Conservation (phyloP, 2,329 filamentous ascomycete species). For the Mycogone perniciosa region DNA sequence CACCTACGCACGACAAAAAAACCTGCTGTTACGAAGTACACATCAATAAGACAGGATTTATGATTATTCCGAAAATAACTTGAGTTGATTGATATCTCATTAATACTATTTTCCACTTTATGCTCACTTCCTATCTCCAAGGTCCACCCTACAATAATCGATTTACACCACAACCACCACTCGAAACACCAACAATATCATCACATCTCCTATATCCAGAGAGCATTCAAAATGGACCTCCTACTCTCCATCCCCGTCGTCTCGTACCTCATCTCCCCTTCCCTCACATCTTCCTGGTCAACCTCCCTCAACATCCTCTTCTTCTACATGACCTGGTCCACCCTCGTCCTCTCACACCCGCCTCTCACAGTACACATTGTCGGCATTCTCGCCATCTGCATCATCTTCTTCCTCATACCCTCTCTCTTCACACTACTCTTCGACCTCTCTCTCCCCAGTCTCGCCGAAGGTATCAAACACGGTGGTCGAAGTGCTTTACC, state of each 20-base stretch:
- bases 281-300: slow-evolving; percentile 56
- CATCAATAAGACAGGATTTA: slow-evolving; percentile 4
- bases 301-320: slow-evolving; percentile 81
- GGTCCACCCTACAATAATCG: no score
- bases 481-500: slow-evolving; percentile 49
- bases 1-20: not conserved
- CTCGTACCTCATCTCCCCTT: slow-evolving; percentile 58
- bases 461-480: slow-evolving; percentile 63
- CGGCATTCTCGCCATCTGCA: slow-evolving; percentile 60
- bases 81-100: not conserved
- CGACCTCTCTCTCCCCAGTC: slow-evolving; percentile 62
- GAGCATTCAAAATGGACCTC: slow-evolving; percentile 47
- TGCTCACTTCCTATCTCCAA: not conserved
- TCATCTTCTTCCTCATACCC: slow-evolving; percentile 66
- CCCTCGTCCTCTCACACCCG: slow-evolving; percentile 70
- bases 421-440: slow-evolving; percentile 67
- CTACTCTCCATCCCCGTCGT: slow-evolving; percentile 67
- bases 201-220: not conserved
- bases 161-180: no score
- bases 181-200: no score
- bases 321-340: slow-evolving; percentile 87
- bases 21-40: not conserved
- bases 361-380: slow-evolving; percentile 69
- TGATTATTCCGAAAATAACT: not conserved
- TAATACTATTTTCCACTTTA: not conserved